Percentiles rank a stretch among this genome's conserved stretches.
phyloP scores from a whole-genome alignment of 2,329 filamentous ascomycete genomes.

The Aquanectria penicillioides region DNA sequence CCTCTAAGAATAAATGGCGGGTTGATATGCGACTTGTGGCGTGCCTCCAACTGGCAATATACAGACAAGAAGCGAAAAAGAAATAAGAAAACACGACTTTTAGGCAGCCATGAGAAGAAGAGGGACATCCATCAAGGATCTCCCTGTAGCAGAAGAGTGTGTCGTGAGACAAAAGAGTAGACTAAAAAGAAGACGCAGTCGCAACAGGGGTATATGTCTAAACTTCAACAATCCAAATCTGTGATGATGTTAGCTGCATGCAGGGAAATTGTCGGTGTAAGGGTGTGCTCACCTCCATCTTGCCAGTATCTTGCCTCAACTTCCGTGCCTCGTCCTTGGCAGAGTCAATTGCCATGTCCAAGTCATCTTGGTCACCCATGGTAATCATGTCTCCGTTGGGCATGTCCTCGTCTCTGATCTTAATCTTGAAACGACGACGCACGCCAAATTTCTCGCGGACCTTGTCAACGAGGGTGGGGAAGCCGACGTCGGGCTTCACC shows the following conservation, averaged over 20 bases:
- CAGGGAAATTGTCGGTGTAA: constrained; percentile 23
- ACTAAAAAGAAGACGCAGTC: constrained; percentile 30
- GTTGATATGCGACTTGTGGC: constrained; percentile 21
- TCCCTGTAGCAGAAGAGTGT: constrained; percentile 4
- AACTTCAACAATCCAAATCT: constrained; percentile 60
- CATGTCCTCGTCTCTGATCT: constrained; percentile 82
- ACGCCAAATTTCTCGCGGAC: constrained; percentile 90
- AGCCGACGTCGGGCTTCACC: constrained; percentile 77
- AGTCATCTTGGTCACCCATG: constrained; percentile 94
- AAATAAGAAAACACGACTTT: constrained; percentile 8
- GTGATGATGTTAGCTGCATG: constrained; percentile 30
- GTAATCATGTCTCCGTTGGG: constrained; percentile 92
- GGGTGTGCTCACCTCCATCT: constrained; percentile 83
- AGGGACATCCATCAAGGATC: constrained; percentile 8
- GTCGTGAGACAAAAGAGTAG: neutral
- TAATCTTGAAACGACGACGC: constrained; percentile 83
- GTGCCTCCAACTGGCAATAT: constrained; percentile 5
- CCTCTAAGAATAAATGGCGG: constrained; percentile 17
- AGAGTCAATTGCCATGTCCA: constrained; percentile 84
- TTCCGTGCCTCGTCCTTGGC: constrained; percentile 75
- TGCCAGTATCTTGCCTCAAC: constrained; percentile 84
- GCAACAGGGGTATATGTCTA: constrained; percentile 46
- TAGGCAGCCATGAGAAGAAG: constrained; percentile 8
- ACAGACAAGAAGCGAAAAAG: constrained; percentile 2
- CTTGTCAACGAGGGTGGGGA: constrained; percentile 79